These are phyloP conservation scores for Parascedosporium putredinis DNA, from an alignment of 2,329 filamentous ascomycete genomes.

Conservation along the genomic window DNA sequence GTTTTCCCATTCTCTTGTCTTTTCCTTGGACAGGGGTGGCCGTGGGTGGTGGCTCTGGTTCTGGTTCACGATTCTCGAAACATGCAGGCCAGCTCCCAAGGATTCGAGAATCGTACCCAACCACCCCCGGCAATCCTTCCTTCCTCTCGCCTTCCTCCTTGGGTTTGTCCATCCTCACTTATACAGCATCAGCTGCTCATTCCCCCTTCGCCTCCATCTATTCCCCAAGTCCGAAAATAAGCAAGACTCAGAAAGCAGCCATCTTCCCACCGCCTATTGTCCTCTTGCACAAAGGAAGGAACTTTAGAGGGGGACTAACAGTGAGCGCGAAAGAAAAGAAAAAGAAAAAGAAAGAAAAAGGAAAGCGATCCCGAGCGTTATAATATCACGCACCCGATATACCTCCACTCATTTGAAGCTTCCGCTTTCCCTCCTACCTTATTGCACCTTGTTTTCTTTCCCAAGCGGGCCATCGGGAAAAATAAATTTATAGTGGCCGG, in stretches of 20 bases:
- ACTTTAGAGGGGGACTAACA: too few relatives aligned
- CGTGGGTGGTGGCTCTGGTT: neutral
- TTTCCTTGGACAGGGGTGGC: neutral
- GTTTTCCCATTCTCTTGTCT: too few relatives aligned
- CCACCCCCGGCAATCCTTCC: neutral
- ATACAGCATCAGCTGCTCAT: too few relatives aligned
- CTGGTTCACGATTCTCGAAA: neutral
- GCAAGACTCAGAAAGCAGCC: too few relatives aligned
- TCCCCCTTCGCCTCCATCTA: too few relatives aligned
- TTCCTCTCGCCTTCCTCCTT: neutral
- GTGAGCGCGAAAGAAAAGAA: too few relatives aligned
- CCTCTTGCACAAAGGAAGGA: too few relatives aligned
- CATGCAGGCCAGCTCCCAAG: neutral
- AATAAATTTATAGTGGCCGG: neutral
- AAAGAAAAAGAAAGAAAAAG: neutral
- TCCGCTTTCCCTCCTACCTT: neutral
- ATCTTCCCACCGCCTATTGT: too few relatives aligned
- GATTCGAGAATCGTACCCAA: neutral
- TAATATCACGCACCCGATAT: neutral
- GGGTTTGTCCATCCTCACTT: neutral
- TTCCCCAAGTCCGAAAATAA: too few relatives aligned
- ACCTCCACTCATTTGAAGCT: neutral
- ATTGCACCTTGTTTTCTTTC: neutral
- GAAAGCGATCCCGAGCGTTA: neutral
- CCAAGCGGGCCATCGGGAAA: neutral